Evolutionary conservation across 2,329 filamentous ascomycete genomes (phyloP).

Genomic region (Mycosphaerelloides madeirae): DNA sequence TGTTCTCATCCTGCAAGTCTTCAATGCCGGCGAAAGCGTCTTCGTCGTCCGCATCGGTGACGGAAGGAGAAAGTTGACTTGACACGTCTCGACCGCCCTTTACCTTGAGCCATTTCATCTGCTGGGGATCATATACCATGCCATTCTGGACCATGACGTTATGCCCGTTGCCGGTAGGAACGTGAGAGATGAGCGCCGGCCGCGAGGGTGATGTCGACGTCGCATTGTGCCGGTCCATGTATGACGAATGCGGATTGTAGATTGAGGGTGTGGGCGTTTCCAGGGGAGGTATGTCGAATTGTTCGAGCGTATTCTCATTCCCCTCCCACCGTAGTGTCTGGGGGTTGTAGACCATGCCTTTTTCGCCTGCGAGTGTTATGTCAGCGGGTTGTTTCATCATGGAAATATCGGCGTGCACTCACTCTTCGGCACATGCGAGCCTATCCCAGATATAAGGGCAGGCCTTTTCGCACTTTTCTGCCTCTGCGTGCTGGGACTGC

Average conservation of each 20-base stretch:
- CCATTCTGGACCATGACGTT: slow-evolving; percentile 92
- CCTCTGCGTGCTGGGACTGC: slow-evolving; percentile 46
- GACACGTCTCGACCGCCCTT: slow-evolving; percentile 34
- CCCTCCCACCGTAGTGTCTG: slow-evolving; percentile 87
- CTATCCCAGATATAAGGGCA: slow-evolving; percentile 81
- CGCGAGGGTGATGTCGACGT: slow-evolving; percentile 43
- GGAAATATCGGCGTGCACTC: slow-evolving; percentile 37
- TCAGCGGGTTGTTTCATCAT: background rate
- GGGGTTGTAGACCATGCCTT: slow-evolving; percentile 96
- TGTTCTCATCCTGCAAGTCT: slow-evolving; percentile 68
- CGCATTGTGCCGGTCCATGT: slow-evolving; percentile 31
- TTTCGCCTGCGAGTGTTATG: slow-evolving; percentile 57
- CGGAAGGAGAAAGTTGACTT: slow-evolving; percentile 41
- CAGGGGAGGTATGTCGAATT: slow-evolving; percentile 60
- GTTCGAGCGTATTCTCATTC: slow-evolving; percentile 77
- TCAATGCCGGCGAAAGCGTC: slow-evolving; percentile 95
- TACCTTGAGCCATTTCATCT: slow-evolving; percentile 92
- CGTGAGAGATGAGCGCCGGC: slow-evolving; percentile 85
- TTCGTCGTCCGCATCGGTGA: slow-evolving; percentile 76
- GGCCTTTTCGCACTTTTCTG: slow-evolving; percentile 56
- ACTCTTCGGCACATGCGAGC: slow-evolving; percentile 75
- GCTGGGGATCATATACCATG: slow-evolving; percentile 96
- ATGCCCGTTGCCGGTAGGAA: slow-evolving; percentile 61
- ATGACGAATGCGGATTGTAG: slow-evolving; percentile 23
- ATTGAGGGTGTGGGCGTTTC: slow-evolving; percentile 35